Evolutionary conservation across 2,329 filamentous ascomycete genomes (phyloP), one percentile per base, ranked within the genome.

Genomic region (Lecanicillium sp.): DNA sequence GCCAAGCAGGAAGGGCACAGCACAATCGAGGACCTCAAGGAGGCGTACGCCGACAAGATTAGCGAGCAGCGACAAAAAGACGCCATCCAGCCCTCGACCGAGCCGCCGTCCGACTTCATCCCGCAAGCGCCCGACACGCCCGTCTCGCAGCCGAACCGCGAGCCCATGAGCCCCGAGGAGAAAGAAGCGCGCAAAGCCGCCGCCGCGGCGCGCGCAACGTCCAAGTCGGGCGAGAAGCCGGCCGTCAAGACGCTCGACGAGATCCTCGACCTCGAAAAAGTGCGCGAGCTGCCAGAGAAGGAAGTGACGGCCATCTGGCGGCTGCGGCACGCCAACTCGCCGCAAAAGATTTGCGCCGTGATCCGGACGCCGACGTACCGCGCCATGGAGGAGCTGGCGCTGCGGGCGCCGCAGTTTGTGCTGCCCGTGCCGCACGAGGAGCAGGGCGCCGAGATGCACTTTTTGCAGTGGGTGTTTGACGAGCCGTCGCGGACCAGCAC

Each of bases 391-490:
- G 58, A 65, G 1, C 78, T 79, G 3, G 92, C 89, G 12, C 79
- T 78, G 46, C 68, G 69, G 37, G 77, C 90, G 58, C 92, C 92
- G 12, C 82, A 88, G 51, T 98, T 98, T 65, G 82, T 98, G 40
- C 76, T 98, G 2, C 92, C 92, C 0, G 74, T 97, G 6, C 85
- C 85, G 48, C 85, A 75, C 61, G 64, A 65, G 33, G 65, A 61
- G 17, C 69, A 70, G 48, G 87, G 86, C 37, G 87, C 88, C 33
- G 92, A 97, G 61, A 88, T 98, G 33, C 92, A 98, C 64, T 95
- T 94, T 61, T 64, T 98, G 45, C 90, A 98, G 63, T 98, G 94
- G 87, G 85, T 84, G 0, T 96, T 95, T 62, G 89, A 94, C 44
- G 65, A 62, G 17, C 66, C 66, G 41, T 74, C 71, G 14, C 65